Evolutionary conservation across 1,284 basidiomycete species (phyloP).

Genomic region (Heterobasidion parviporum): DNA sequence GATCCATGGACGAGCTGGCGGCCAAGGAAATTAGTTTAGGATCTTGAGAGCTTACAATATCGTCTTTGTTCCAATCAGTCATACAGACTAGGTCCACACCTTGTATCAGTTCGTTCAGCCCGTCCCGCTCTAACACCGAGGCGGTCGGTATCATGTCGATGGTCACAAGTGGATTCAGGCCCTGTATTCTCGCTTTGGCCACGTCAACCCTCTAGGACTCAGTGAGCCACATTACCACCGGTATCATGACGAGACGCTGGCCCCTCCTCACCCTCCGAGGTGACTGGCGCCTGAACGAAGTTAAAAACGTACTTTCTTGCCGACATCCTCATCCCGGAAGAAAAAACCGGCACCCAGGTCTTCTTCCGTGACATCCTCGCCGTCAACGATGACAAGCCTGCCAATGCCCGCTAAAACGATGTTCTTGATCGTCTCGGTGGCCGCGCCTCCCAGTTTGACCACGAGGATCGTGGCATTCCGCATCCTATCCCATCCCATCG

Average conservation of each 20-base stretch:
- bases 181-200: slow-evolving; percentile 78
- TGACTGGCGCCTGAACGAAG: background rate
- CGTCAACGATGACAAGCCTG: slow-evolving; percentile 61
- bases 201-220: slow-evolving; percentile 69
- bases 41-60: slow-evolving; percentile 49
- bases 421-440: slow-evolving; percentile 97
- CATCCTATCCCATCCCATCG: slow-evolving; percentile 53
- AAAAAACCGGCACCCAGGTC: slow-evolving; percentile 93
- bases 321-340: slow-evolving; percentile 89
- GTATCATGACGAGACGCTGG: background rate
- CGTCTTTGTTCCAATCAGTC: slow-evolving; percentile 65
- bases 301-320: slow-evolving; percentile 59
- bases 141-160: slow-evolving; percentile 59
- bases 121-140: slow-evolving; percentile 39
- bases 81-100: slow-evolving; percentile 77
- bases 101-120: slow-evolving; percentile 52
- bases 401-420: slow-evolving; percentile 76
- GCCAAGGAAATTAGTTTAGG: slow-evolving; percentile 5
- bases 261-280: background rate
- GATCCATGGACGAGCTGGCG: background rate
- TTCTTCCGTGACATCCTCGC: slow-evolving; percentile 54
- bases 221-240: background rate
- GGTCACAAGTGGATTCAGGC: slow-evolving; percentile 86
- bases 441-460: slow-evolving; percentile 73
- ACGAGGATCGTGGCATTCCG: slow-evolving; percentile 88